Percentiles rank a stretch among this genome's conserved stretches.
Evolutionary conservation across 2,329 filamentous ascomycete species (phyloP).

Genomic region (Lomentospora prolificans): DNA sequence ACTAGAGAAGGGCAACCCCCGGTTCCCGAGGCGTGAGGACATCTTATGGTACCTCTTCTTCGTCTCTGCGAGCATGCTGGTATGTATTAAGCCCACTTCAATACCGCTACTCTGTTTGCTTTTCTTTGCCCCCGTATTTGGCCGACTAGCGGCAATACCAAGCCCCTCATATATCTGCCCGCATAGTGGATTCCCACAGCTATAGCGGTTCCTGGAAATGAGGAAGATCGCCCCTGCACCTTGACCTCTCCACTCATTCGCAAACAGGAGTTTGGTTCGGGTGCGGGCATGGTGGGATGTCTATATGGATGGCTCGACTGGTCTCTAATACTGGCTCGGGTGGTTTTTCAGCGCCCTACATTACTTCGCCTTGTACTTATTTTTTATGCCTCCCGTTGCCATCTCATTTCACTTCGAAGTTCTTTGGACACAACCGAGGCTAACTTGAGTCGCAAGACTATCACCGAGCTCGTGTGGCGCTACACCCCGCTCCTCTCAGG

Average conservation of each 20-base stretch:
- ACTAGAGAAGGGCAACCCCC: slow-evolving; percentile 60
- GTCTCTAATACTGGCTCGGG: slow-evolving; percentile 46
- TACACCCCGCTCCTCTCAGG: slow-evolving; percentile 5
- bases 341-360: slow-evolving; percentile 56
- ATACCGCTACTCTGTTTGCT: too few species aligned
- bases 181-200: slow-evolving; percentile 59
- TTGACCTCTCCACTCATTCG: slow-evolving; percentile 52
- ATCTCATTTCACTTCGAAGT: neutral
- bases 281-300: slow-evolving; percentile 68
- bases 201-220: slow-evolving; percentile 77
- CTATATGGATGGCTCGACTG: slow-evolving; percentile 60
- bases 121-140: too few species aligned
- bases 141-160: too few species aligned
- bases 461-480: slow-evolving; percentile 8
- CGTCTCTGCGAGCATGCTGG: slow-evolving; percentile 60
- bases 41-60: slow-evolving; percentile 74
- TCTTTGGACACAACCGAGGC: neutral
- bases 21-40: slow-evolving; percentile 68
- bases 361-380: slow-evolving; percentile 21
- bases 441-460: slow-evolving; percentile 3
- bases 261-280: slow-evolving; percentile 53
- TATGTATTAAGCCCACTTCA: slow-evolving; percentile 40
- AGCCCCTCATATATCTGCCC: slow-evolving; percentile 63
- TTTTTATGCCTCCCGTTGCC: slow-evolving; percentile 7
- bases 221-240: slow-evolving; percentile 70